Conservation (phyloP, 306 rosid species). For the Crotalaria pallida region DNA sequence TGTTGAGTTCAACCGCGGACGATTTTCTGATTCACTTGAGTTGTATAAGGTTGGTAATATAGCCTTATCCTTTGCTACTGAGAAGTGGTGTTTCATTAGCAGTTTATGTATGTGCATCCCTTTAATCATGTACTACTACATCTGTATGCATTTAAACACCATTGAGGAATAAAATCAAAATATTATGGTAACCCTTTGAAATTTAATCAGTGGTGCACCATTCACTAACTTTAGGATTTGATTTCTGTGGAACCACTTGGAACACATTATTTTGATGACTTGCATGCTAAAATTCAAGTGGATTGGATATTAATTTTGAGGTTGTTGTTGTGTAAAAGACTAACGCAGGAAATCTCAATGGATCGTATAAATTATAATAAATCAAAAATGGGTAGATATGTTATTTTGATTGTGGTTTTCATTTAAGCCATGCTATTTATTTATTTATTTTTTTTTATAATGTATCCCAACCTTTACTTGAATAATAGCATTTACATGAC, state of each 20-base stretch:
- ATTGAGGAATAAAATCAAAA: background rate
- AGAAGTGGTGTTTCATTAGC: slow-evolving; percentile 11
- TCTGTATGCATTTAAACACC: background rate
- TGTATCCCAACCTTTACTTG: slow-evolving; percentile 10
- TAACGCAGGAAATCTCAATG: background rate
- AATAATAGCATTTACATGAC: slow-evolving; percentile 9
- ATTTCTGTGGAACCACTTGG: background rate
- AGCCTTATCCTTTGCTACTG: slow-evolving; percentile 19
- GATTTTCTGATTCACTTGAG: slow-evolving; percentile 82
- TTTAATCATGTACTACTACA: slow-evolving; percentile 1
- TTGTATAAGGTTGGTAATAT: slow-evolving; percentile 81
- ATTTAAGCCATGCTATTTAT: background rate
- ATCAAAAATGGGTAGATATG: background rate
- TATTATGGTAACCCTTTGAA: background rate
- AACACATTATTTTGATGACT: background rate
- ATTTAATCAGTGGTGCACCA: background rate
- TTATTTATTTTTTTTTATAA: background rate
- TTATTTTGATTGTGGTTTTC: slow-evolving; percentile 1
- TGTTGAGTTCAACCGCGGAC: slow-evolving; percentile 93
- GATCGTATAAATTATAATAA: slow-evolving; percentile 12
- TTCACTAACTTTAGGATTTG: background rate
- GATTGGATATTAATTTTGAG: slow-evolving; percentile 6
- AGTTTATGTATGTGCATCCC: slow-evolving; percentile 4
- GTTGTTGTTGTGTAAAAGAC: background rate
- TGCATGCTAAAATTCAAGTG: slow-evolving; percentile 15